Evolutionary conservation across 352 stramenopile genomes (phyloP), one percentile per base, ranked within the genome.

Genomic region (Globisporangium polare): DNA sequence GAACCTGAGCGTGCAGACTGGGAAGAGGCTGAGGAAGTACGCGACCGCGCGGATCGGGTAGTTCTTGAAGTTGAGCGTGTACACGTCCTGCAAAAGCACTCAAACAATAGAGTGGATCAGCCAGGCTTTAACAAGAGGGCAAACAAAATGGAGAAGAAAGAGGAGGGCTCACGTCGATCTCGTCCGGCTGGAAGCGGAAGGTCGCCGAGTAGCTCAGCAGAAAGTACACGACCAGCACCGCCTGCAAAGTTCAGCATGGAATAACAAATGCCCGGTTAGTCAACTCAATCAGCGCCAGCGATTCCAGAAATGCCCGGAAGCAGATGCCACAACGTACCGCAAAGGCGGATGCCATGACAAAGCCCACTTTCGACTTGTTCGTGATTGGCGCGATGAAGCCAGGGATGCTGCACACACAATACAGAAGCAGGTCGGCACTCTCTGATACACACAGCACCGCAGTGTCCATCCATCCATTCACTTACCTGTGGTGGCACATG

Each of bases 401-500:
- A 3, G 86, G 86, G 51, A 95, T 80, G 52, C 86, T 94, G 52
- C 42, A 51, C 17, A n/a, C 17, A 29, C 3, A 50, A 31, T 2
- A 45, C 41, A 33, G 50, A 45, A 53, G 15, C 17, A 46, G 18
- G 18, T 46, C 12, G n/a, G 4, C 13, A 43, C 37, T 43, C 37
- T 43, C 37, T 0, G 20, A 26, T 12, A 53, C n/a, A 65, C 17
- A 55, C 15, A 54, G 8, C 60, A 29, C 56, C 27, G 15, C 33
- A 39, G 33, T 4, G 33, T 39, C 33, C 8, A 43, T 37, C 10
- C 13, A 9, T 20, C 15, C 47, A 53, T 39, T 8, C 10, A 17
- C 29, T 68, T 68, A 93, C 84, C 84, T 94, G 76, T 95, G 86
- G 62, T 95, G 86, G 65, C 86, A 95, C 86, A 95, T 95, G 78